A percentile compares a stretch with the other conserved stretches of the same genome.
These are phyloP conservation scores for Nigrograna mackinnonii DNA, from an alignment of 2,329 filamentous ascomycete species.

Conservation along the genomic window DNA sequence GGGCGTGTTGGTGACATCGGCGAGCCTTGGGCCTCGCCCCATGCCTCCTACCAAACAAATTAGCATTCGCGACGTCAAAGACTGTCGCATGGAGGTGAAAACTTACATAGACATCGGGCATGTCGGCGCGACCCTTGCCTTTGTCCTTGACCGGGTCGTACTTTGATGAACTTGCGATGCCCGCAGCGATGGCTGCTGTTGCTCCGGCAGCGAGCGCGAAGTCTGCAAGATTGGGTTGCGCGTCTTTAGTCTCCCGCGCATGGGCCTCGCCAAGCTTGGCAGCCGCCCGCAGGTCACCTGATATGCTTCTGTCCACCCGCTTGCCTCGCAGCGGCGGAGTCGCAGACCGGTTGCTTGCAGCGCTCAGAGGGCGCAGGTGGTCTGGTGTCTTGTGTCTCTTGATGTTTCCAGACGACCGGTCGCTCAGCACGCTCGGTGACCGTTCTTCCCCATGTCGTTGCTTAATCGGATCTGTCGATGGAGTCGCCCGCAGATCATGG, in stretches of 20 bases:
- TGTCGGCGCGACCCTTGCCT: constrained; percentile 77
- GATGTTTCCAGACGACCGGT: constrained; percentile 46
- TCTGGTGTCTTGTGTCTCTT: constrained; percentile 46
- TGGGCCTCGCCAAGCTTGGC: constrained; percentile 61
- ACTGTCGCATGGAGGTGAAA: constrained; percentile 6
- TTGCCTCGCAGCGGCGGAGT: constrained; percentile 74
- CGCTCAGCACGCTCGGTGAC: constrained; percentile 48
- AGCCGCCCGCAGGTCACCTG: constrained; percentile 75
- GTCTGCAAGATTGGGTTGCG: constrained; percentile 32
- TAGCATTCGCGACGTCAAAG: constrained; percentile 18
- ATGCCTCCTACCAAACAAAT: constrained; percentile 73
- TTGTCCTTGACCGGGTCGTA: constrained; percentile 82
- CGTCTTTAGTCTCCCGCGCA: constrained; percentile 37
- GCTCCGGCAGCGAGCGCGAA: constrained; percentile 37
- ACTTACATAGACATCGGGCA: constrained; percentile 95
- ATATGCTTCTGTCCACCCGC: constrained; percentile 68
- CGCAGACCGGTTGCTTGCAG: constrained; percentile 58
- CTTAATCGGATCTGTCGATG: constrained; percentile 35
- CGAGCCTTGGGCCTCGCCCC: constrained; percentile 86
- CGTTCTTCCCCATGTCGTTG: constrained; percentile 37
- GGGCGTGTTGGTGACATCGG: constrained; percentile 91
- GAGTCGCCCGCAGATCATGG: constrained; percentile 38
- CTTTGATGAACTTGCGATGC: constrained; percentile 56
- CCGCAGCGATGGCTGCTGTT: constrained; percentile 44
- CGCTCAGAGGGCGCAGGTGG: constrained; percentile 64